Conservation (phyloP, 371 early-diverging fungal species). For the Rhizopus stolonifer region DNA sequence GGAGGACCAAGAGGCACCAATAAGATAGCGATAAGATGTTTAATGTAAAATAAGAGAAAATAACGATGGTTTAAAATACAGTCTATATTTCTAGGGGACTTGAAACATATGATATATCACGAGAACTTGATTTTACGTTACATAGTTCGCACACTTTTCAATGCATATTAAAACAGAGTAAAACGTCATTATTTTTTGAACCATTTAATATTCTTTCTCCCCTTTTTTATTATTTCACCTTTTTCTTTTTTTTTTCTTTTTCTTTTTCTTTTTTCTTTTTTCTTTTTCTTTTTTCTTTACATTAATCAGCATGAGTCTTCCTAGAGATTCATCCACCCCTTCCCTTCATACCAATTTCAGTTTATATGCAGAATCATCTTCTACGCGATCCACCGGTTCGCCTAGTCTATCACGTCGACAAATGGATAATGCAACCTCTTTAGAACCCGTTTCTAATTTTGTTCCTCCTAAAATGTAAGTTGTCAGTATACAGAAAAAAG, state of each 20-base stretch:
- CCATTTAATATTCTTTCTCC: not conserved
- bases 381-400: slow-evolving; percentile 19
- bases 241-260: not conserved
- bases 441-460: slow-evolving; percentile 16
- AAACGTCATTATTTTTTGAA: not conserved
- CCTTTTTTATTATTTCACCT: slow-evolving; percentile 1
- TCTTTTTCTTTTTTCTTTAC: slow-evolving; percentile 1
- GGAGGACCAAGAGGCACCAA: no score
- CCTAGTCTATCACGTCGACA: slow-evolving; percentile 15
- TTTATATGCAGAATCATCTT: slow-evolving; percentile 28
- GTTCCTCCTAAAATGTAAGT: slow-evolving; percentile 30
- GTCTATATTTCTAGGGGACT: no score
- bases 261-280: slow-evolving; percentile 3
- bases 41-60: no score
- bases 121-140: no score
- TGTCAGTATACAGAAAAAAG: not conserved
- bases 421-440: slow-evolving; percentile 7
- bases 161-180: not conserved
- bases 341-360: slow-evolving; percentile 21
- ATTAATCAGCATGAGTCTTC: not conserved
- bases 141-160: no score
- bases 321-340: slow-evolving; percentile 3
- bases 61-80: no score
- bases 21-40: no score
- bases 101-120: no score